Percentiles rank a stretch among this genome's conserved stretches.
These are phyloP conservation scores for Uronychia binucleata DNA, from an alignment of 73 alveolate genomes.

Conservation along the genomic window DNA sequence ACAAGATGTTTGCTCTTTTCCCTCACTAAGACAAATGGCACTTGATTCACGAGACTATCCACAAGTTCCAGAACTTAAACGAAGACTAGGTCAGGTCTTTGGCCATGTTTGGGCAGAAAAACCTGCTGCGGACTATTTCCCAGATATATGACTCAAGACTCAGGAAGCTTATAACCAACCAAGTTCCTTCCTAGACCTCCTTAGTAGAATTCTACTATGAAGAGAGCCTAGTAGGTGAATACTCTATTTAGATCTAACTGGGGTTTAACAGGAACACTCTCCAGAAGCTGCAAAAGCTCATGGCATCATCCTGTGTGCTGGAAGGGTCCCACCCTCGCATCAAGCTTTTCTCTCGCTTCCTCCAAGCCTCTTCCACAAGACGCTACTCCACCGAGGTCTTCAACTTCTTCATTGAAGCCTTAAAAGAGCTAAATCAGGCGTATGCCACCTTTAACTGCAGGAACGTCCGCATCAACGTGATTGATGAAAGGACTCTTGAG, in stretches of 20 bases:
- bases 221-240: neutral
- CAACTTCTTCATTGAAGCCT: neutral
- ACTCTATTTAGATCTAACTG: neutral
- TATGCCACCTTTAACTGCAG: neutral
- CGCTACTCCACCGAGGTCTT: neutral
- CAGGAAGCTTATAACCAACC: neutral
- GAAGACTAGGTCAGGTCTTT: neutral
- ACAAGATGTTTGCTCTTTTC: neutral
- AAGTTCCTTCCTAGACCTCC: too few relatives aligned
- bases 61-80: neutral
- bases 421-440: neutral
- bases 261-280: neutral
- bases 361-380: neutral
- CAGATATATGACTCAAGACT: neutral
- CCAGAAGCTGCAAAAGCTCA: neutral
- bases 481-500: neutral
- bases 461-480: neutral
- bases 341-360: neutral
- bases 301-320: neutral
- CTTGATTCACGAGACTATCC: neutral
- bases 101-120: neutral
- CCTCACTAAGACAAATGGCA: neutral
- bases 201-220: neutral
- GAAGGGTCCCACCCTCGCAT: neutral
- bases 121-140: neutral